Evolutionary conservation across 2,329 filamentous ascomycete species (phyloP).

Genomic region (Cylindrodendrum hubeiense): DNA sequence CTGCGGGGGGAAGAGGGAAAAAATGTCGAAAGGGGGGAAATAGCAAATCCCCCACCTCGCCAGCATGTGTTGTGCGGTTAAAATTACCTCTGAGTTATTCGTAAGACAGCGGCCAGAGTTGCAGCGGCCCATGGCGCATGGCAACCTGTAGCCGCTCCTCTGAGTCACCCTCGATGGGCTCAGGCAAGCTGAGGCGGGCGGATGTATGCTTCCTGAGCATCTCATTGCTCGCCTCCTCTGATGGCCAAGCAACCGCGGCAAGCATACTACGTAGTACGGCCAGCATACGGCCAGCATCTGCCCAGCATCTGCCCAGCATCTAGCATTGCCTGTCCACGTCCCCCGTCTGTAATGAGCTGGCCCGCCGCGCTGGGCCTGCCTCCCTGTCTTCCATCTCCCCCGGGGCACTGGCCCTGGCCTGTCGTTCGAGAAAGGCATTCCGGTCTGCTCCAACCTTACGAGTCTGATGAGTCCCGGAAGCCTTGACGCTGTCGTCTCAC

Average conservation of each 20-base stretch:
- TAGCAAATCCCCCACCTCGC: conserved; percentile 33
- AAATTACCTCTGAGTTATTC: conserved; percentile 43
- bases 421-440: conserved; percentile 40
- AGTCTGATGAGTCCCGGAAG: conserved; percentile 29
- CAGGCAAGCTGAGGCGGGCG: conserved; percentile 21
- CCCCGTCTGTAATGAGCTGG: conserved; percentile 33
- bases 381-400: conserved; percentile 32
- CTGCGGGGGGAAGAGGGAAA: conserved; percentile 34
- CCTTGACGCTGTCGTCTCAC: conserved; percentile 29
- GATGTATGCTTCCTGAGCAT: conserved; percentile 20
- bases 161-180: conserved; percentile 29
- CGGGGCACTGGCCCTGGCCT: conserved; percentile 31
- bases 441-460: conserved; percentile 26
- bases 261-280: no score
- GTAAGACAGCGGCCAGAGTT: conserved; percentile 31
- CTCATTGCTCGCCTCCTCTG: conserved; percentile 20
- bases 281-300: conserved; percentile 6
- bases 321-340: conserved; percentile 20
- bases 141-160: conserved; percentile 18
- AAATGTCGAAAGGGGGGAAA: conserved; percentile 29
- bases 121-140: conserved; percentile 9
- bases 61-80: conserved; percentile 26
- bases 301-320: conserved; percentile 10
- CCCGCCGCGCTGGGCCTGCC: conserved; percentile 22
- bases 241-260: conserved; percentile 25